Base-by-base conservation (phyloP, 192 early-diverging fungal species). In the Funneliformis geosporum region DNA sequence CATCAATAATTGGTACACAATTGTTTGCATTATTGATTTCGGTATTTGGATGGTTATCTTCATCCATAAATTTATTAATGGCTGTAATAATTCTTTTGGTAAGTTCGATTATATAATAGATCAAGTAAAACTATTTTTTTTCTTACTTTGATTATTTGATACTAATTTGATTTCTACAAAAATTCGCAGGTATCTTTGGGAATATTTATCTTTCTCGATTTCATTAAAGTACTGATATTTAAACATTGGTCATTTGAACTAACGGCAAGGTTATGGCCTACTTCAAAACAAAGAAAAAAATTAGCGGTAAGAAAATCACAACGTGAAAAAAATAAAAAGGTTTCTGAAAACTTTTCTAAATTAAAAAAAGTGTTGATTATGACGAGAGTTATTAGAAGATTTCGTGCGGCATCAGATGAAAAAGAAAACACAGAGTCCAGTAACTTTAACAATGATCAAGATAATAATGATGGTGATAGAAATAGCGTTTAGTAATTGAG, bases 151-250 rank as follows among this genome's bases (percentile, higher is more conserved):
- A 50, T 50, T 28, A 2, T 4, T 11, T 8, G n/a, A 28, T 21
- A 64, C 27, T 28, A 12, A 62, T 62, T n/a, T 14, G 6, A 65
- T 11, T 12, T 25, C 27, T 7, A 18, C 28, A 33, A 47, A 87
- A 96, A 66, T 83, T 96, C 60, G 88, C 80, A 65, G 62, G 79
- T 96, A 46, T 96, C 95, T 21, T 82, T 95, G 40, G 90, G 90
- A 14, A 92, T 90, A 83, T 94, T 95, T 83, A 87, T 95, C 78
- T 47, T 96, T 71, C 88, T 97, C 8, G 96, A 98, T 83, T 85
- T 94, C 28, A 91, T 98, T 87, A 98, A 98, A 86, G 96, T 96
- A 16, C 83, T 87, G 78, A 84, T 95, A 43, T 92, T 96, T 89
- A 87, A 89, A 44, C 73, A 81, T 65, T 98, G 96, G 96, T 93